Evolutionary conservation across 257 asterid genomes (phyloP).

Genomic region (Ehretia macrophylla): DNA sequence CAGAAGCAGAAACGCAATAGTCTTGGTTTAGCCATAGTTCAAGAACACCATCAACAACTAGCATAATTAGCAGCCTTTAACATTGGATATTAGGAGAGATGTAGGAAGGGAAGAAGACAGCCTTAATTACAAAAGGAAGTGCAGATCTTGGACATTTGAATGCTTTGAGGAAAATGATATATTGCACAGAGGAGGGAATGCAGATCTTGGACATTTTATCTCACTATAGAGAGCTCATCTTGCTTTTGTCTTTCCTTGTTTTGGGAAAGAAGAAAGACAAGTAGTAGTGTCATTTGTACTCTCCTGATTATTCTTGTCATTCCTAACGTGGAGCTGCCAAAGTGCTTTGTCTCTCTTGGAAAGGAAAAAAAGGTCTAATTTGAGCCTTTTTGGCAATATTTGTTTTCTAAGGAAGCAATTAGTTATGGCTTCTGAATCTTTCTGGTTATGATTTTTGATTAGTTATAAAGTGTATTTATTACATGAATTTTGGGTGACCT

Average conservation of each 20-base stretch:
- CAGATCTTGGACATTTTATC: not conserved
- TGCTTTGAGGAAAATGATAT: conserved; percentile 36
- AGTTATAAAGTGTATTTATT: no score
- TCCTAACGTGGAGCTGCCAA: conserved; percentile 20
- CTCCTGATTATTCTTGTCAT: conserved; percentile 11
- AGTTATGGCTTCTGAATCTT: no score
- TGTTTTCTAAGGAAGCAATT: no score
- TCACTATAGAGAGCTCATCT: no score
- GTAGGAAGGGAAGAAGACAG: conserved; percentile 42
- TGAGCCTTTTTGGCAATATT: no score
- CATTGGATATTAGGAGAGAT: conserved; percentile 40
- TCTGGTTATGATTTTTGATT: no score
- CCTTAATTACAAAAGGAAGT: conserved; percentile 62
- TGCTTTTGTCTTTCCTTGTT: conserved; percentile 17
- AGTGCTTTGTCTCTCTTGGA: conserved; percentile 19
- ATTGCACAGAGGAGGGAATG: conserved; percentile 32
- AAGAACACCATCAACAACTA: conserved; percentile 34
- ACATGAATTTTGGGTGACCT: no score
- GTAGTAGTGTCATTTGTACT: conserved; percentile 19
- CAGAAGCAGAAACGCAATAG: conserved; percentile 82
- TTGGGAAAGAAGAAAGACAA: conserved; percentile 29
- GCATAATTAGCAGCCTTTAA: conserved; percentile 19
- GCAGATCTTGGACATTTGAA: conserved; percentile 56
- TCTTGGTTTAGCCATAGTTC: conserved; percentile 52
- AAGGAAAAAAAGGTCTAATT: no score